Base-by-base conservation (phyloP, 345 rosid species). In the Ricinus communis region DNA sequence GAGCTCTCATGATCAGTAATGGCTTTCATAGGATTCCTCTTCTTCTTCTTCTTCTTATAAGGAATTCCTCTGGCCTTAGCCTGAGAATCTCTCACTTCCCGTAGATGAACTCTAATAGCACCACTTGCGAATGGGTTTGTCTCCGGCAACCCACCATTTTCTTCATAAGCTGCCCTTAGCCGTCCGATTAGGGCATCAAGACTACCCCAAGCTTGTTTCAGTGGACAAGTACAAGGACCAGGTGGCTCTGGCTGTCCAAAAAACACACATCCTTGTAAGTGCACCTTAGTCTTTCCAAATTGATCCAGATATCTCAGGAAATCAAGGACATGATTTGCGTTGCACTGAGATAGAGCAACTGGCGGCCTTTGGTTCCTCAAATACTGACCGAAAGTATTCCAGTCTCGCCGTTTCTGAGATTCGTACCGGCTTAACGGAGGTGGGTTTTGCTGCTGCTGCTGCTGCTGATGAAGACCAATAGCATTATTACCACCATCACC, bases 161-260 rank as follows among this genome's bases (percentile, higher is more conserved):
- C 97, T 65, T 90, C 97, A 21, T 80, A 91, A 40, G 97, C 97
- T 9, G 96, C 97, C 65, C 97, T 79, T 27, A 91, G 84, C 50
- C 97, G 84, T 18, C 97, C 97, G 85, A 91, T 91, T 76, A 91
- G 88, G 9, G 97, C 96, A 71, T 91, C 97, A 8, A 91, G 90
- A 77, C 97, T 91, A 2, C 97, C 97, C 97, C 97, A 91, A 25
- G 97, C 97, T 79, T 91, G 97, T 53, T 83, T 87, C 1, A 91
- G 83, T 0, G 97, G 96, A 68, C 97, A 91, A 59, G 85, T 84
- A 76, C 97, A 91, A 3, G 90, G 89, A 38, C 97, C 93, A 0
- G 89, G 82, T 5, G 97, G 96, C 70, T 91, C 97, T 0, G 90
- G 89, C 55, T 90, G 91, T 25, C 97, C 97, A 43, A 86, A 91